A percentile compares a stretch with the other conserved stretches of the same genome.
These are phyloP conservation scores for Rutstroemia sp. DNA, from an alignment of 2,329 filamentous ascomycete species.

Conservation along the genomic window DNA sequence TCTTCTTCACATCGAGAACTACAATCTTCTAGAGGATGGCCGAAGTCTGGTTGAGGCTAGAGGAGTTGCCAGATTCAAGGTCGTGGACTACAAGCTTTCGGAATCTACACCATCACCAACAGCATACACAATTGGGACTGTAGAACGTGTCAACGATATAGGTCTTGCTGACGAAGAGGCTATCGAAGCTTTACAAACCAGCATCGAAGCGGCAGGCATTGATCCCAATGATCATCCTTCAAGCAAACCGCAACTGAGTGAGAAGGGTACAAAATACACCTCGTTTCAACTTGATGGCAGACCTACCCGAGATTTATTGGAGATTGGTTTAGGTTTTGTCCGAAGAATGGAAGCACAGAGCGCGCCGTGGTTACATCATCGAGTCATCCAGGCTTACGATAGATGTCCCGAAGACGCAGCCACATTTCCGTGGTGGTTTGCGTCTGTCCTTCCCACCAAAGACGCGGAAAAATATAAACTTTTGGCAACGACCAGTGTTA, in stretches of 20 bases:
- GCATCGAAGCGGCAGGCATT: conserved; percentile 12
- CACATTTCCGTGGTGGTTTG: conserved; percentile 85
- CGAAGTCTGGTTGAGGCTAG: conserved; percentile 73
- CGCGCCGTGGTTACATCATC: conserved; percentile 58
- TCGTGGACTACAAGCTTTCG: conserved; percentile 53
- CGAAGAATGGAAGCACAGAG: conserved; percentile 59
- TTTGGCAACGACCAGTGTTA: conserved; percentile 65
- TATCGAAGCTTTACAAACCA: conserved; percentile 60
- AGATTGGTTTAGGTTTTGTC: conserved; percentile 60
- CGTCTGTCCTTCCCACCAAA: conserved; percentile 68
- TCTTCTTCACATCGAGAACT: conserved; percentile 65
- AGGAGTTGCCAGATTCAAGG: conserved; percentile 69
- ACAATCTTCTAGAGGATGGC: conserved; percentile 69
- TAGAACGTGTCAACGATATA: conserved; percentile 76
- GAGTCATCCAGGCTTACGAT: conserved; percentile 60
- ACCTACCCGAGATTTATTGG: conserved; percentile 64
- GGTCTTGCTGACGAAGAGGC: conserved; percentile 72
- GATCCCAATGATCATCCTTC: conserved; percentile 1
- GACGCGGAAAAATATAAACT: conserved; percentile 75
- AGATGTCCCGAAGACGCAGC: conserved; percentile 67
- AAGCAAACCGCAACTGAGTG: too few species aligned
- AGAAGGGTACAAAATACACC: too few species aligned
- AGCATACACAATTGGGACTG: conserved; percentile 69
- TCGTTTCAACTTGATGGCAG: conserved; percentile 30
- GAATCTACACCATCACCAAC: conserved; percentile 36